These are phyloP conservation scores for Neurospora tetraspora DNA, from an alignment of 495 filamentous ascomycete species.

Conservation along the genomic window DNA sequence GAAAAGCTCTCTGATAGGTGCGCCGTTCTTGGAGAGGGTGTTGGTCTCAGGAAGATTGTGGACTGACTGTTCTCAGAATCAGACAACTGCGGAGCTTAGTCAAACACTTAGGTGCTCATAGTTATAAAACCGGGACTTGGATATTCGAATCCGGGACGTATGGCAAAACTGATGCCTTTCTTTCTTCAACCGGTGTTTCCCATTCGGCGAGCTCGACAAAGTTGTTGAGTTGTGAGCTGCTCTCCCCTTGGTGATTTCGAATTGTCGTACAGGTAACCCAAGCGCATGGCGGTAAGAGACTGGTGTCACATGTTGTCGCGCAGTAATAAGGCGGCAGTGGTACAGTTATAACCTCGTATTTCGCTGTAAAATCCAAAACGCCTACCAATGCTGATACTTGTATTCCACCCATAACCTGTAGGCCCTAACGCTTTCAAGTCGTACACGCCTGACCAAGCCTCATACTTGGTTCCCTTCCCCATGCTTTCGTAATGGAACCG, in stretches of 20 bases:
- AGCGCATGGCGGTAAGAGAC: background rate
- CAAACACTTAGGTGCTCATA: background rate
- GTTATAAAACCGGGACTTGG: background rate
- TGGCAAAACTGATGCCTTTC: background rate
- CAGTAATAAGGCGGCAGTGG: background rate
- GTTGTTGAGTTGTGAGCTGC: background rate
- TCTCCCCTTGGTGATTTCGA: background rate
- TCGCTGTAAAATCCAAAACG: background rate
- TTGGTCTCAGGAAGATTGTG: background rate
- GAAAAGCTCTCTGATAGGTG: background rate
- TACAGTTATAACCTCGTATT: background rate
- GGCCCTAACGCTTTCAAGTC: background rate
- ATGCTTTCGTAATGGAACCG: background rate
- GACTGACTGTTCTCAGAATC: background rate
- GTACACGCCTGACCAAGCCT: background rate
- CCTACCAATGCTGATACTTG: background rate
- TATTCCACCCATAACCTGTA: background rate
- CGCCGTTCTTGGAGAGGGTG: background rate
- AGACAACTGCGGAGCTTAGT: background rate
- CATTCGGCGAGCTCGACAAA: background rate
- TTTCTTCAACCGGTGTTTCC: background rate
- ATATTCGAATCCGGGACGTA: background rate
- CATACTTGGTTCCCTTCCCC: background rate
- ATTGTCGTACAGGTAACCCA: background rate
- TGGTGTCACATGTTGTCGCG: background rate